Evolutionary conservation across 2,329 filamentous ascomycete species (phyloP).

Genomic region (Cladosporium sp.): DNA sequence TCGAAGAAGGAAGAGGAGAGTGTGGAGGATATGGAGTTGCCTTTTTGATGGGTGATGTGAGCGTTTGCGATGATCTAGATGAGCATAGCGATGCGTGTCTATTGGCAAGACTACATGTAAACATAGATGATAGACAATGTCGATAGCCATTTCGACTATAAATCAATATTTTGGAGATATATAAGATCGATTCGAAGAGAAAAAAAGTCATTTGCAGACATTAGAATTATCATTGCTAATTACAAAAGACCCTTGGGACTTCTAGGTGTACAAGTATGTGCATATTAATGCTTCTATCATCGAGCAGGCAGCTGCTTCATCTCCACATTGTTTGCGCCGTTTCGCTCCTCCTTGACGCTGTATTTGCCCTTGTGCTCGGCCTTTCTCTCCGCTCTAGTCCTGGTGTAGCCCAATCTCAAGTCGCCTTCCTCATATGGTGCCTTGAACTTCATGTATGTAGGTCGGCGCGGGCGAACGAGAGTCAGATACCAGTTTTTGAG

Average conservation of each 20-base stretch:
- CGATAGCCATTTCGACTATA: neutral
- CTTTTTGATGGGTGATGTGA: constrained; percentile 48
- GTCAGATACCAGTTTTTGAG: constrained; percentile 66
- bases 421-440: constrained; percentile 64
- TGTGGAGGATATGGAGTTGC: constrained; percentile 68
- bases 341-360: constrained; percentile 28
- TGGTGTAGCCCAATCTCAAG: constrained; percentile 68
- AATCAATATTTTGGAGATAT: neutral
- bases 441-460: constrained; percentile 19
- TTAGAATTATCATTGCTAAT: constrained; percentile 13
- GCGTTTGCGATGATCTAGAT: neutral
- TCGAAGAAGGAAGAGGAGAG: constrained; percentile 52
- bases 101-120: neutral
- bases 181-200: neutral
- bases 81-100: neutral
- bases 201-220: constrained; percentile 3
- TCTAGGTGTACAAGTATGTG: neutral
- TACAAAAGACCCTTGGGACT: neutral
- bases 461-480: constrained; percentile 11
- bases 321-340: constrained; percentile 61
- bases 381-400: constrained; percentile 47
- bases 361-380: constrained; percentile 54
- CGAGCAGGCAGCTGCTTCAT: constrained; percentile 57
- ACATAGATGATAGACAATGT: neutral
- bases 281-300: neutral